These are phyloP conservation scores for Phytophthora citrophthora DNA, from an alignment of 352 stramenopile genomes.

Conservation along the genomic window DNA sequence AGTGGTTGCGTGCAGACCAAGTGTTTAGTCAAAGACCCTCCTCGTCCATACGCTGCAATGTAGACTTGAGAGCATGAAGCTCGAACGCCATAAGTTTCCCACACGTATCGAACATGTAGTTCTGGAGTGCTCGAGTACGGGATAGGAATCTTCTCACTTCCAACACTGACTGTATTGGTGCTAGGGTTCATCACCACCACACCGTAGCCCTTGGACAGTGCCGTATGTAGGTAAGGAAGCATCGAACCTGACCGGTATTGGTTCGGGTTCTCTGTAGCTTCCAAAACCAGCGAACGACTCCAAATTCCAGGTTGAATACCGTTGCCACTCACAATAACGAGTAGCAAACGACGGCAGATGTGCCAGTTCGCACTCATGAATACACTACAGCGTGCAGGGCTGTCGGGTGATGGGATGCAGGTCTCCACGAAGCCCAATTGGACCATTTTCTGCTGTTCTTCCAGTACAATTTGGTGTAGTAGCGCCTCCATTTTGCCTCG, in stretches of 20 bases:
- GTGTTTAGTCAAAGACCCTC: conserved; percentile 75
- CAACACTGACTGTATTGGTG: conserved; percentile 75
- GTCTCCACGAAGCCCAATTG: conserved; percentile 85
- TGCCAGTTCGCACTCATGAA: conserved; percentile 89
- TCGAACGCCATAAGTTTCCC: conserved; percentile 81
- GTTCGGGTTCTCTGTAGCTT: conserved; percentile 67
- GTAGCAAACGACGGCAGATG: conserved; percentile 72
- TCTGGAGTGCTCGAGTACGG: conserved; percentile 79
- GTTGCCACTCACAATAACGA: conserved; percentile 85
- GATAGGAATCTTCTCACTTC: conserved; percentile 80
- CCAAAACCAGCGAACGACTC: conserved; percentile 84
- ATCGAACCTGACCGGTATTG: conserved; percentile 87
- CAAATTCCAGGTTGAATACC: conserved; percentile 88
- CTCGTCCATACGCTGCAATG: conserved; percentile 78
- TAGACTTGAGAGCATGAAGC: conserved; percentile 80
- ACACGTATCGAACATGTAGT: conserved; percentile 82
- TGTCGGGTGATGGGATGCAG: conserved; percentile 76
- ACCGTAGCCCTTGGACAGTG: conserved; percentile 80
- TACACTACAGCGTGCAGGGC: conserved; percentile 70
- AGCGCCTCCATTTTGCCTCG: conserved; percentile 78
- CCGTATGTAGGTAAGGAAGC: conserved; percentile 82
- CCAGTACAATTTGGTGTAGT: conserved; percentile 85
- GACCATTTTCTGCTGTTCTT: conserved; percentile 88
- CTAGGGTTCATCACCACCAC: conserved; percentile 85
- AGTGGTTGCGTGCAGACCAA: conserved; percentile 73